Base-by-base conservation (phyloP, 108 stramenopile genomes). In the Discostella stelligeroides region DNA sequence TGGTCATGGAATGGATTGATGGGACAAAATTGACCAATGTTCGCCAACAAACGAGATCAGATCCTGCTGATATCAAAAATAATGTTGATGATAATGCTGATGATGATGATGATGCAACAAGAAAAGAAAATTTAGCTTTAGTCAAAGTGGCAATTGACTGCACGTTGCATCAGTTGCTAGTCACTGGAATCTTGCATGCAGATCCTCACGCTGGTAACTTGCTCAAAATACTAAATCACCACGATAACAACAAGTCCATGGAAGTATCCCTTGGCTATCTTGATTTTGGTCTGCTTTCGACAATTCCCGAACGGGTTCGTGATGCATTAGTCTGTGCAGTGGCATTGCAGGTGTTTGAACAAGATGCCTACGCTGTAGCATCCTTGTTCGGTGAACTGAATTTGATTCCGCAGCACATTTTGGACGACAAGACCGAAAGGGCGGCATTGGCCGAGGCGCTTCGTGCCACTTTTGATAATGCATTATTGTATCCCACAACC, bases 181-280 rank as follows among this genome's bases (percentile, higher is more conserved):
- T 85, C 23, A 82, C 84, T 9, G 91, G 91, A 18, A 48, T 88
- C n/a, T 64, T 84, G 5, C 75, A 76, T 71, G 92, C 89, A 4
- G 92, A 92, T 71, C 89, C 92, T 4, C 89, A 92, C 65, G 83
- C 81, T 0, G 92, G 89, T 0, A 90, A 90, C 72, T 66, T 92
- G 6, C 73, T 88, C 40, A 92, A 89, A 50, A 76, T 89, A n/a
- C 21, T 46, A 9, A 61, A 38, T 13, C 53, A 63, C 18, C 65
- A 81, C 42, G 75, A 71, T 37, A 30, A 45, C 34, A 34, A 34
- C 6, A 34, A 34, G 3, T 34, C 34, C 6, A 6, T 6, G 6
- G 34, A 34, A 6, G 58, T 61, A 0, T 58, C 82, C 14, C 66
- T 89, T 17, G 92, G 83, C 1, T 92, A 88, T 70, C 64, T 92